phyloP scores from a whole-genome alignment of 192 early-diverging fungal species.

The Chytriomyces hyalinus region DNA sequence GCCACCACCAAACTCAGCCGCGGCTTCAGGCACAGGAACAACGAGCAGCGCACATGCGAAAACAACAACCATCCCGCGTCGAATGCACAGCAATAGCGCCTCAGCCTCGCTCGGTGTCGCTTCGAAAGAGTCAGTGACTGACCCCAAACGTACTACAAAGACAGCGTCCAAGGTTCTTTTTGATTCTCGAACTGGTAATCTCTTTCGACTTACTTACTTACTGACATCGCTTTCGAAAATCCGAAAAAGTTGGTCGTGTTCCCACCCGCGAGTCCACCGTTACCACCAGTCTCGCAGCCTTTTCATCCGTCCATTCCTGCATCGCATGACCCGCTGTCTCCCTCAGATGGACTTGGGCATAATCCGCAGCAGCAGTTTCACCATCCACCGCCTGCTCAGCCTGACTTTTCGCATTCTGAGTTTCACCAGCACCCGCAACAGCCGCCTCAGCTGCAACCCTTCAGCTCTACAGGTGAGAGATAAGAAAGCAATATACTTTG shows the following conservation, averaged over 20 bases:
- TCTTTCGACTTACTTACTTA: too few relatives aligned
- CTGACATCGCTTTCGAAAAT: not conserved
- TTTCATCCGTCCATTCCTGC: not conserved
- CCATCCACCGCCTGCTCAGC: not conserved
- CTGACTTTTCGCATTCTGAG: not conserved
- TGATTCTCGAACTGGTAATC: too few relatives aligned
- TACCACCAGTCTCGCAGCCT: not conserved
- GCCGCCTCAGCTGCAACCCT: not conserved
- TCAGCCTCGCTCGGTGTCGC: not conserved
- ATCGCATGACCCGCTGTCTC: not conserved
- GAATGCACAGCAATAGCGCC: not conserved
- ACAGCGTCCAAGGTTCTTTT: slow-evolving; percentile 13
- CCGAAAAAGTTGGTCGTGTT: slow-evolving; percentile 20
- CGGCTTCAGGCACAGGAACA: not conserved
- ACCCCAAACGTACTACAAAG: slow-evolving; percentile 22
- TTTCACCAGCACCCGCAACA: not conserved
- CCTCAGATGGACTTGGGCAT: not conserved
- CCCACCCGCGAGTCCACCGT: slow-evolving; percentile 11
- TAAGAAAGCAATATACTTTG: too few relatives aligned
- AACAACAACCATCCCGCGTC: not conserved
- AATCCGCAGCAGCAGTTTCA: not conserved
- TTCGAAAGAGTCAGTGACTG: not conserved
- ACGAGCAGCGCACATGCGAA: not conserved
- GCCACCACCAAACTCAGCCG: not conserved
- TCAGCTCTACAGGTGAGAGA: not conserved